Evolutionary conservation across 352 stramenopile genomes (phyloP).

Genomic region (Thraustochytrium striatum): DNA sequence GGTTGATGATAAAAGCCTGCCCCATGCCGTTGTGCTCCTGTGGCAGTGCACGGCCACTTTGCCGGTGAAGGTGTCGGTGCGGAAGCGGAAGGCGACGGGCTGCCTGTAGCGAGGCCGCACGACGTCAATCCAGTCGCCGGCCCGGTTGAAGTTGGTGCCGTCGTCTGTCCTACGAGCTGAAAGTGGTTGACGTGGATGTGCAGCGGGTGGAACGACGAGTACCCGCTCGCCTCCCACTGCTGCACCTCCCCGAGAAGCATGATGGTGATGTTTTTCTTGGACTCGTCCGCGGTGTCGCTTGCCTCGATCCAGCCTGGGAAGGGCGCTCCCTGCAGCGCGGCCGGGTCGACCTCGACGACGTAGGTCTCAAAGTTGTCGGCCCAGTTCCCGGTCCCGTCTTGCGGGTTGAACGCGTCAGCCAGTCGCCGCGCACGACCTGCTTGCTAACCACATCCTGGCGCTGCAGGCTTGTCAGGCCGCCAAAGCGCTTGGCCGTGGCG

Average conservation of each 20-base stretch:
- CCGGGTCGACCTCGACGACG: neutral
- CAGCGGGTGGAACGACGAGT: slow-evolving; percentile 8
- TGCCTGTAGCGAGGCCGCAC: neutral
- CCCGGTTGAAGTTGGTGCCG: neutral
- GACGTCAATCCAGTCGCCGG: slow-evolving; percentile 34
- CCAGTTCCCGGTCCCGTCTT: no score
- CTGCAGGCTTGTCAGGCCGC: neutral
- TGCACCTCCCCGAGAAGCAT: slow-evolving; percentile 43
- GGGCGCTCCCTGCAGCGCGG: no score
- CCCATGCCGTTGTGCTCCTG: slow-evolving; percentile 39
- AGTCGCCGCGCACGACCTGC: neutral
- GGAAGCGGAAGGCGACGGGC: slow-evolving; percentile 20
- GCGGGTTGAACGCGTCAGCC: neutral
- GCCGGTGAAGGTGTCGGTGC: slow-evolving; percentile 45
- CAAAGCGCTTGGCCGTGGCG: neutral
- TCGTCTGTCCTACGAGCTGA: slow-evolving; percentile 1
- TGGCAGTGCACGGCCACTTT: slow-evolving; percentile 40
- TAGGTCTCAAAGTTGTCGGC: no score
- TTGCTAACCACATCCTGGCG: neutral
- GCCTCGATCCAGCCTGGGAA: slow-evolving; percentile 38
- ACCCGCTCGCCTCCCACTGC: slow-evolving; percentile 8
- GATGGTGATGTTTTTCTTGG: slow-evolving; percentile 5
- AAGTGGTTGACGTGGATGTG: slow-evolving; percentile 49
- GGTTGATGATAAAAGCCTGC: slow-evolving; percentile 45
- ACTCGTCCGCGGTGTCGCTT: neutral